Evolutionary conservation across 129 eudicot species (phyloP).

Genomic region (Flaveria robusta): DNA sequence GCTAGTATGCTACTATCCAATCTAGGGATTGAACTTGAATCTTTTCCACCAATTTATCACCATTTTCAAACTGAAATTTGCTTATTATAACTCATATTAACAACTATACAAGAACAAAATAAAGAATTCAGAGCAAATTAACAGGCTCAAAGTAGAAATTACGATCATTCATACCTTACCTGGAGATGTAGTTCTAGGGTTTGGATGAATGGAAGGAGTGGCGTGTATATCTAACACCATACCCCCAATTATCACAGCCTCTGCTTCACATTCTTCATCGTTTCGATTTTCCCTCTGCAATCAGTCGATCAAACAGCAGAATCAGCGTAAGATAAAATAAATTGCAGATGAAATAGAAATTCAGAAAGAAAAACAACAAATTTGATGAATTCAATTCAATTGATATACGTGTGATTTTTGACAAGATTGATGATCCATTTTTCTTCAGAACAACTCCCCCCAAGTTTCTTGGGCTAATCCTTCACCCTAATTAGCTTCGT

Average conservation of each 20-base stretch:
- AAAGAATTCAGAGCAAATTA: not conserved
- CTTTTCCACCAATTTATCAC: too few relatives aligned
- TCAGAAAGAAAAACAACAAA: not conserved
- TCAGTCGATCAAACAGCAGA: constrained; percentile 20
- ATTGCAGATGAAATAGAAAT: not conserved
- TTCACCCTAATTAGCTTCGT: not conserved
- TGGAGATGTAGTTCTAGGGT: constrained; percentile 80
- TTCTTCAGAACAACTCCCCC: constrained; percentile 12
- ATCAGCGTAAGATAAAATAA: not conserved
- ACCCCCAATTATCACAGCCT: constrained; percentile 85
- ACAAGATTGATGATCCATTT: constrained; percentile 5
- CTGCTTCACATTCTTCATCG: constrained; percentile 36
- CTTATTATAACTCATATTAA: too few relatives aligned
- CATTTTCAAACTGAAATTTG: too few relatives aligned
- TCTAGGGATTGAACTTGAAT: too few relatives aligned
- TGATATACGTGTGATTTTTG: constrained; percentile 23
- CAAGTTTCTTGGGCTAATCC: not conserved
- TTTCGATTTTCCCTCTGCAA: constrained; percentile 22
- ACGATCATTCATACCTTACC: constrained; percentile 57
- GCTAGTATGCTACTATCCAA: too few relatives aligned
- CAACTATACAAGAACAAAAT: not conserved
- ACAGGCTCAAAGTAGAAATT: not conserved
- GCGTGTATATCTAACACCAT: constrained; percentile 94
- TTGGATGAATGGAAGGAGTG: constrained; percentile 57
- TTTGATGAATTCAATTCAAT: not conserved